Percentiles rank a stretch among this genome's conserved stretches.
phyloP scores from a whole-genome alignment of 2,329 filamentous ascomycete species.

The Epichloe festucae region DNA sequence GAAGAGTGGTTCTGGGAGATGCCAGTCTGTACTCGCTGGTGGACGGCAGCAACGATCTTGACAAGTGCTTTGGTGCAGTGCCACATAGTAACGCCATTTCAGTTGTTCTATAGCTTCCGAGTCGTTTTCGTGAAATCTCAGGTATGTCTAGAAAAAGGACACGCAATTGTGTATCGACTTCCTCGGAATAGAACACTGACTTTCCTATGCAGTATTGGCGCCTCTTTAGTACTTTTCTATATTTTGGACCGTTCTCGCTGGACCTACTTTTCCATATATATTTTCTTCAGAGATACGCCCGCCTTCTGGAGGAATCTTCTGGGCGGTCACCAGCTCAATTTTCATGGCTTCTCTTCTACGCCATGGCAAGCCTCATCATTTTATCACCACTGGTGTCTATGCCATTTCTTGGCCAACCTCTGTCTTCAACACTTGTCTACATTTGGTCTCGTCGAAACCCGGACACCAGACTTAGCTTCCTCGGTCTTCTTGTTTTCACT shows the following conservation, averaged over 20 bases:
- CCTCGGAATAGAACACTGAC: constrained; percentile 5
- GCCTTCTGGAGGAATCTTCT: constrained; percentile 89
- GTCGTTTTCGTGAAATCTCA: constrained; percentile 86
- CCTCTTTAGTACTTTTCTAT: constrained; percentile 89
- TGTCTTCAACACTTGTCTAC: constrained; percentile 89
- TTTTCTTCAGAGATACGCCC: constrained; percentile 92
- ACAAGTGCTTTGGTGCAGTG: constrained; percentile 87
- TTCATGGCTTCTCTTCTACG: constrained; percentile 85
- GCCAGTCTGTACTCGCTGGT: constrained; percentile 90
- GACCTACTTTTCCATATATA: constrained; percentile 97
- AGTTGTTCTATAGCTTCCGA: constrained; percentile 92
- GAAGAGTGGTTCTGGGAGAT: constrained; percentile 99
- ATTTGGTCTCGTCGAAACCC: constrained; percentile 96
- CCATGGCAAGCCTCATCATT: constrained; percentile 63
- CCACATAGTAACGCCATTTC: constrained; percentile 81
- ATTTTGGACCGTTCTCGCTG: constrained; percentile 87
- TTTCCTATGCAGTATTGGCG: constrained; percentile 70
- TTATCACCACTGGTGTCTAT: constrained; percentile 82
- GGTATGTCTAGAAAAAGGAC: constrained; percentile 36
- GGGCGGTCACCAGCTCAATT: constrained; percentile 85
- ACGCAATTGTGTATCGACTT: not conserved
- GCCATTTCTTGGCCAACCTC: constrained; percentile 84
- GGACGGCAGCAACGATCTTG: constrained; percentile 84
- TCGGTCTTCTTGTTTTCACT: constrained; percentile 81
- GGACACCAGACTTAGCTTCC: constrained; percentile 75